These are phyloP conservation scores for Fusarium sp. DNA, from an alignment of 2,329 filamentous ascomycete species.

Conservation along the genomic window DNA sequence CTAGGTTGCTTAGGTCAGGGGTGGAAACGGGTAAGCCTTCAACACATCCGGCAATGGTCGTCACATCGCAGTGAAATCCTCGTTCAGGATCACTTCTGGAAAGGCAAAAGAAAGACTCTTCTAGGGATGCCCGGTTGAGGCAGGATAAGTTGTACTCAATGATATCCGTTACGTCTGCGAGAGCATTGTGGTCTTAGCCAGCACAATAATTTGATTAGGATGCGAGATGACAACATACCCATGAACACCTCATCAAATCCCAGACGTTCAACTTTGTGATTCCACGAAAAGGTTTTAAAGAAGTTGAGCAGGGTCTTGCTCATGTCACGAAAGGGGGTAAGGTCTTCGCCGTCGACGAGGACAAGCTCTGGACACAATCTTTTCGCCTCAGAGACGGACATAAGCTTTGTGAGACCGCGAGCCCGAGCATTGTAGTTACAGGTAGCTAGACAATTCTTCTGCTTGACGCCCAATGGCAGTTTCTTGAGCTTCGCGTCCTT, in stretches of 20 bases:
- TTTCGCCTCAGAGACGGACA: conserved; percentile 84
- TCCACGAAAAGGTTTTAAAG: conserved; percentile 80
- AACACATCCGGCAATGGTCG: conserved; percentile 70
- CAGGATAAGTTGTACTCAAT: conserved; percentile 81
- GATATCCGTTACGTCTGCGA: conserved; percentile 83
- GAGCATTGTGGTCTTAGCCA: background rate
- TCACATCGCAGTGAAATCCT: conserved; percentile 85
- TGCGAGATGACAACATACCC: conserved; percentile 46
- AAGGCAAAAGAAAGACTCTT: conserved; percentile 81
- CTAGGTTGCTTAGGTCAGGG: conserved; percentile 46
- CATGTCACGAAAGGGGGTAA: conserved; percentile 84
- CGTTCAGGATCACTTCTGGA: conserved; percentile 75
- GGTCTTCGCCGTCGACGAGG: conserved; percentile 85
- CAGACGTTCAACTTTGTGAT: conserved; percentile 77
- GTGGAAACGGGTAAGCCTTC: conserved; percentile 39
- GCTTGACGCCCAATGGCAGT: conserved; percentile 83
- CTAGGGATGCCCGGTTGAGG: conserved; percentile 72
- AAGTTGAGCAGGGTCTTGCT: conserved; percentile 84
- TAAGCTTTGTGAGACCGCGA: conserved; percentile 80
- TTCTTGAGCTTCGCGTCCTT: conserved; percentile 77
- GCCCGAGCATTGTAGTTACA: conserved; percentile 92
- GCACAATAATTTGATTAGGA: background rate
- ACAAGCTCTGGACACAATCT: conserved; percentile 84
- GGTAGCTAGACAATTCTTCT: conserved; percentile 92
- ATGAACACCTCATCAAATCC: conserved; percentile 87